Base-by-base conservation (phyloP, 2,329 filamentous ascomycete genomes). In the Claviceps digitariae region DNA sequence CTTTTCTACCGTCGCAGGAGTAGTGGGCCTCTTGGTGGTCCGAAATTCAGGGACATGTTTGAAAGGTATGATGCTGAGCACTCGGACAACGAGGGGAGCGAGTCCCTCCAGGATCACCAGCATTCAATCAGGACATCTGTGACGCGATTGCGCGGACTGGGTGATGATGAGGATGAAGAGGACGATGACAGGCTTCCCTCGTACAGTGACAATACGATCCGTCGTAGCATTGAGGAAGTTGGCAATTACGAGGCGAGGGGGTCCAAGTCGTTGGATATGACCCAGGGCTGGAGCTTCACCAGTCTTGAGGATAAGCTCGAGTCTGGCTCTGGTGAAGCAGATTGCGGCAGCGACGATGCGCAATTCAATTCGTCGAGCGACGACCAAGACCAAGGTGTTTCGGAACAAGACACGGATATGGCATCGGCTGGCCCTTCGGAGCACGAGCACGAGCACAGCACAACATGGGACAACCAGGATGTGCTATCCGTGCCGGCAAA, bases 1-100 rank as follows among this genome's bases (percentile, higher is more conserved):
- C 76, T 98, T 36, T 98, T 98, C 74, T 98, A 98, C 71, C 87
- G 93, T 43, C 86, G 93, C 54, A 85, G 89, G 58, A 88, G 89
- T 5, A 75, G 79, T 8, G 70, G 69, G 57, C 86, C 89, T 57
- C 81, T 98, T 59, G 93, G 93, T 54, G 90, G 90, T 27, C 77
- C 83, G 46, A 78, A 78, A 51, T 83, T 96, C 56, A 78, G 83
- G 60, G 74, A 83, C 58, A 82, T 95, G 50, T 74, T 87, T 52
- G 78, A 83, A 51, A 74, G 77, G 53, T 86, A 79, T 62, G 75
- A 77, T 57, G 76, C 77, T 50, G 72, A 77, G 56, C 66, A 64
- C 23, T 56, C 57, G 7, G 64, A 67, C 52, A 74, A 74, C 55
- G 78, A 79, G 50, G 60, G 63, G 47, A 63, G 62, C 9, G 71